Base-by-base conservation (phyloP, 495 filamentous ascomycete genomes). In the Aspergillus funiculosus region DNA sequence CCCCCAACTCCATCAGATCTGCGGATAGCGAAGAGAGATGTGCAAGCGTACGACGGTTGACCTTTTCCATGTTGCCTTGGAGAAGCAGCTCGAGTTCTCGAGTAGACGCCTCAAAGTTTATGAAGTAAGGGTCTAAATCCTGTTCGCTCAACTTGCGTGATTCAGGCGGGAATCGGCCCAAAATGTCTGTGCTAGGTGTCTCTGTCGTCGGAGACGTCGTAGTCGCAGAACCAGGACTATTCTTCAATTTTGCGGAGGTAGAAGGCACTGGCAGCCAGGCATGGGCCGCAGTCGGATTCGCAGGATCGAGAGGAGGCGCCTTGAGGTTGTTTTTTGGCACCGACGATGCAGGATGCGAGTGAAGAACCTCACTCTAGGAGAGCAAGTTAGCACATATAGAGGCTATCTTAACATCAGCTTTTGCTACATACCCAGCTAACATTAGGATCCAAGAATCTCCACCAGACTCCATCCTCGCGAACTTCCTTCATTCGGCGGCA, bases 401-500 rank as follows among this genome's bases (percentile, higher is more conserved):
- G 17, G 9, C 11, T 39, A 4, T 31, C 3, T 19, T 37, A 18
- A 25, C 13, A 14, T 14, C 35, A 24, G 4, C 5, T 10, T 35
- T 40, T 30, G 13, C 14, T 39, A 62, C 63, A 29, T 66, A 96
- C 90, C 92, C 92, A 98, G 82, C 92, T 98, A 14, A 90, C 87
- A 63, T 98, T 96, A 3, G 92, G 91, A 57, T 98, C 92, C 8
- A 98, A 72, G 58, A 98, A 98, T 50, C 87, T 85, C 87, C 91
- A 95, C 81, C 89, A 94, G 10, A 97, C 89, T 5, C 89, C 91
- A 60, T 97, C 94, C 45, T 94, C 86, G 21, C 86, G 78, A 27
- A 98, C 82, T 47, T 95, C 87, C 56, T 89, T 85, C 92, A 97
- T 96, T 49, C 77, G 75, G 32, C 88, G 77, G 63, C 92, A 98